Evolutionary conservation across 768 basidiomycete genomes (phyloP).

Genomic region (Mycena galopus): DNA sequence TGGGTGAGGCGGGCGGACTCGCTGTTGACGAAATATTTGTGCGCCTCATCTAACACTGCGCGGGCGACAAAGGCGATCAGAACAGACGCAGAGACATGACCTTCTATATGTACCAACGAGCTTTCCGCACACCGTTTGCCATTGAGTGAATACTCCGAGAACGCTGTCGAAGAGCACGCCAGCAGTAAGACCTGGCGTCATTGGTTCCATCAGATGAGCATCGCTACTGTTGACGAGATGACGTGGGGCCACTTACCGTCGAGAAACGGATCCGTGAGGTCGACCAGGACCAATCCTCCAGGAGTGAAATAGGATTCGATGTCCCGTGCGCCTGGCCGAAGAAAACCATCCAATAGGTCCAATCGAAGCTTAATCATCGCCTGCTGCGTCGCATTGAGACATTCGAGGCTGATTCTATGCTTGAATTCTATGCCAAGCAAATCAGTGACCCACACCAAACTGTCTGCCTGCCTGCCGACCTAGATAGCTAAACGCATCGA

Average conservation of each 20-base stretch:
- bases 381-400: slow-evolving; percentile 56
- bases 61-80: background rate
- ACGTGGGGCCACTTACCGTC: slow-evolving; percentile 51
- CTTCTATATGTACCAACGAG: background rate
- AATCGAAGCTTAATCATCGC: slow-evolving; percentile 60
- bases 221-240: background rate
- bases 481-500: slow-evolving; percentile 7
- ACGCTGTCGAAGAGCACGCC: slow-evolving; percentile 62
- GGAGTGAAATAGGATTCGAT: slow-evolving; percentile 49
- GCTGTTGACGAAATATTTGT: slow-evolving; percentile 1
- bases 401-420: slow-evolving; percentile 48
- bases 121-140: slow-evolving; percentile 31
- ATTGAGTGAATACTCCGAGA: slow-evolving; percentile 32
- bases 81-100: background rate
- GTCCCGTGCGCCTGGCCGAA: slow-evolving; percentile 42
- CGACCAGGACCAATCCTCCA: slow-evolving; percentile 63
- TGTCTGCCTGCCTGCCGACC: slow-evolving; percentile 14
- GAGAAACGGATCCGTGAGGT: slow-evolving; percentile 67
- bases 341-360: slow-evolving; percentile 58
- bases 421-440: slow-evolving; percentile 47
- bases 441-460: slow-evolving; percentile 44
- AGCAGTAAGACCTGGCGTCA: slow-evolving; percentile 24
- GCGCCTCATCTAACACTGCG: background rate
- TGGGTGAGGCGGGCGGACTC: background rate
- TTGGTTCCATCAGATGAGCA: background rate